These are phyloP conservation scores for Colletotrichum costaricense DNA, from an alignment of 2,329 filamentous ascomycete species.

Conservation along the genomic window DNA sequence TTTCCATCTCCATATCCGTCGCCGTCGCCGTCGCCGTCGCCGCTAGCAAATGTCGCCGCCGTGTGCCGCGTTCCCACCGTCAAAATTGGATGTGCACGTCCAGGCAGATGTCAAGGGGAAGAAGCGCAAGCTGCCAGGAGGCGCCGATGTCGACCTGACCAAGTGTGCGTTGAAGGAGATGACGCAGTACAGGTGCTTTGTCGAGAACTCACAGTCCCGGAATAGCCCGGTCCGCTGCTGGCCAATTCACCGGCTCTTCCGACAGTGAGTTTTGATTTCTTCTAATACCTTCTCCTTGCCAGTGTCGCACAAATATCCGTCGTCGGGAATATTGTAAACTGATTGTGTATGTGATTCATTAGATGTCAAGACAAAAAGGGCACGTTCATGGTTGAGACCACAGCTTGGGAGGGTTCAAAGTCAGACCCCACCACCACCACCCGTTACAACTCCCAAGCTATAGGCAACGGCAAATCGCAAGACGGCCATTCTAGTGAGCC, in stretches of 20 bases:
- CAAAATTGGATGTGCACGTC: constrained; percentile 60
- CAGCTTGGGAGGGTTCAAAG: constrained; percentile 64
- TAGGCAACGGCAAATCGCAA: not conserved
- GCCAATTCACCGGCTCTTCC: constrained; percentile 69
- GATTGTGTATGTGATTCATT: not conserved
- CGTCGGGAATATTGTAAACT: not conserved
- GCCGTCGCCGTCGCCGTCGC: not conserved
- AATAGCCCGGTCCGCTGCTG: constrained; percentile 65
- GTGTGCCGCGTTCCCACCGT: constrained; percentile 64
- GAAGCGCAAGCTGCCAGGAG: constrained; percentile 61
- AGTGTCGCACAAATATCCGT: not conserved
- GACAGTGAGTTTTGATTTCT: constrained; percentile 60
- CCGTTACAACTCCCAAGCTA: not conserved
- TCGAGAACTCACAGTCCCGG: constrained; percentile 57
- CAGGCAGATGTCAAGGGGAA: constrained; percentile 61
- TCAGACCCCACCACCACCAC: not conserved
- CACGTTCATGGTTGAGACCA: constrained; percentile 71
- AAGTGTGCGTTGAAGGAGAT: constrained; percentile 68
- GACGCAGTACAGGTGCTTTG: constrained; percentile 70
- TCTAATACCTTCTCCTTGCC: not conserved
- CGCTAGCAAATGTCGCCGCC: constrained; percentile 66
- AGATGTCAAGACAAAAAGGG: constrained; percentile 70
- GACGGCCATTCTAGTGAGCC: not conserved
- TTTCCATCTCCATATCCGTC: constrained; percentile 41
- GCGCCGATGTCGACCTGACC: constrained; percentile 59